Evolutionary conservation across 352 stramenopile species (phyloP).

Genomic region (Saprolegnia diclina): DNA sequence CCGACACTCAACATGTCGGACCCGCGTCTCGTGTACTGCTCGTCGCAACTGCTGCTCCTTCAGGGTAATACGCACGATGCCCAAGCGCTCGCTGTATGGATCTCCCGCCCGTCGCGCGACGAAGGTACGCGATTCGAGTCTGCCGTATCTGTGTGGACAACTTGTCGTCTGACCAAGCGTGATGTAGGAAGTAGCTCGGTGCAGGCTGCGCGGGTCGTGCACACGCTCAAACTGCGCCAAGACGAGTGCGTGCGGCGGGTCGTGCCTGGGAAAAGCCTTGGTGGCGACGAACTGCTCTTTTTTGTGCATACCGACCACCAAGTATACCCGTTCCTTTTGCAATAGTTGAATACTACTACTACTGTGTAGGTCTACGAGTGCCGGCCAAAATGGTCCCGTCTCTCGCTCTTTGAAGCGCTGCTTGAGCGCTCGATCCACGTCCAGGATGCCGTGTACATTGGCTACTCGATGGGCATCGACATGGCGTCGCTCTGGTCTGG

Average conservation of each 20-base stretch:
- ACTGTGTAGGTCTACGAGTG: conserved; percentile 64
- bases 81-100: conserved; percentile 58
- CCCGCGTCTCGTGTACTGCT: conserved; percentile 71
- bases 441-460: conserved; percentile 70
- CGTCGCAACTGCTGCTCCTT: conserved; percentile 75
- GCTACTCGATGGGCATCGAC: conserved; percentile 78
- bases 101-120: conserved; percentile 70
- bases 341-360: not conserved
- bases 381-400: conserved; percentile 72
- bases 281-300: conserved; percentile 65
- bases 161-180: not conserved
- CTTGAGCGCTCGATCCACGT: conserved; percentile 49
- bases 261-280: conserved; percentile 24
- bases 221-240: conserved; percentile 65
- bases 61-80: conserved; percentile 42
- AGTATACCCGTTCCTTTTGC: not conserved
- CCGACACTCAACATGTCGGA: conserved; percentile 44
- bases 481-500: conserved; percentile 70
- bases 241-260: not conserved
- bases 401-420: conserved; percentile 73
- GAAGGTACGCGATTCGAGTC: conserved; percentile 9
- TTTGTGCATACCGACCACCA: conserved; percentile 73
- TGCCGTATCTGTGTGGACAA: not conserved
- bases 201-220: conserved; percentile 62
- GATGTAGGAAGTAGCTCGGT: not conserved